Percentiles rank a stretch among this genome's conserved stretches.
These are phyloP conservation scores for Russula abietina DNA, from an alignment of 768 basidiomycete genomes.

Conservation along the genomic window DNA sequence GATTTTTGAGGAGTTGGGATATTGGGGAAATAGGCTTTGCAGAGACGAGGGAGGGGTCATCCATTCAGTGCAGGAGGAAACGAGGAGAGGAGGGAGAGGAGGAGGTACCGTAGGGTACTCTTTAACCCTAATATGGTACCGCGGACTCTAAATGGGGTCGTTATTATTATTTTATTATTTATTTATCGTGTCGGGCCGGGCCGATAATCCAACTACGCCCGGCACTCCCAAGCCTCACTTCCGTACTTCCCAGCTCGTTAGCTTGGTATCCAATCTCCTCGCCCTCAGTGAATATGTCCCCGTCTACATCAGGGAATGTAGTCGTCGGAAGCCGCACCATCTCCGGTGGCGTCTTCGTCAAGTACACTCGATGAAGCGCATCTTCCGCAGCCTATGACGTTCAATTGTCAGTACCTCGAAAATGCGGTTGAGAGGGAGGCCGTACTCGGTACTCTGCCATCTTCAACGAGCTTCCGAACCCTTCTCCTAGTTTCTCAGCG, in stretches of 20 bases:
- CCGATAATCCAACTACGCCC: slow-evolving; percentile 42
- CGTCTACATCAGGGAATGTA: slow-evolving; percentile 56
- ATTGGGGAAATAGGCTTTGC: slow-evolving; percentile 49
- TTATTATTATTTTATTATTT: not conserved
- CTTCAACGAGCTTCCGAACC: slow-evolving; percentile 84
- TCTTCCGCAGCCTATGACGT: slow-evolving; percentile 72
- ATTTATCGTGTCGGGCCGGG: not conserved
- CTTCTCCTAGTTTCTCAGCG: slow-evolving; percentile 82
- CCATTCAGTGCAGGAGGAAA: not conserved
- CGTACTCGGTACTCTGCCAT: slow-evolving; percentile 91
- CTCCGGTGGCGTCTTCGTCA: slow-evolving; percentile 69
- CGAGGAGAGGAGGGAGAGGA: too few species aligned
- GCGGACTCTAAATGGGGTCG: slow-evolving; percentile 14
- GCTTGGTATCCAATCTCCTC: slow-evolving; percentile 46
- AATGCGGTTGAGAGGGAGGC: slow-evolving; percentile 7
- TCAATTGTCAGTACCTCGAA: not conserved
- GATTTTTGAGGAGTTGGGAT: slow-evolving; percentile 59
- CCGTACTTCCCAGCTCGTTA: slow-evolving; percentile 51
- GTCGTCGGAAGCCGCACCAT: slow-evolving; percentile 64
- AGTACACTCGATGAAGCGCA: slow-evolving; percentile 73
- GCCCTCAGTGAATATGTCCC: slow-evolving; percentile 48
- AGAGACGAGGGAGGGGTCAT: not conserved
- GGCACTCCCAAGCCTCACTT: slow-evolving; percentile 65
- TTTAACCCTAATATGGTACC: slow-evolving; percentile 10
- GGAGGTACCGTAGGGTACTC: not conserved